These are phyloP conservation scores for Astrephomene gubernaculifera DNA, from an alignment of 139 green algal species.

Conservation along the genomic window DNA sequence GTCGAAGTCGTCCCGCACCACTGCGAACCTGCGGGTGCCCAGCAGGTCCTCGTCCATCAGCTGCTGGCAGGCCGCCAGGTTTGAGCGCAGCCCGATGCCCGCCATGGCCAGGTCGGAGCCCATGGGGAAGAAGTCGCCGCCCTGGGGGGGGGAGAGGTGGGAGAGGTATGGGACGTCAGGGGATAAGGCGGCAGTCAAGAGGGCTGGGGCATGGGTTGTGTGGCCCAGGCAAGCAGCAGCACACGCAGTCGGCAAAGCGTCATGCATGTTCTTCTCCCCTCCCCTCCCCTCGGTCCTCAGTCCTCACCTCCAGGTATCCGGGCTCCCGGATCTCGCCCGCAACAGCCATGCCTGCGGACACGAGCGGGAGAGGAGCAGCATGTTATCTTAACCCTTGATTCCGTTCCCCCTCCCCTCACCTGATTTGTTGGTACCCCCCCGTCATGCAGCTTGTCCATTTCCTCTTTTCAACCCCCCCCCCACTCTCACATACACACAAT, in stretches of 20 bases:
- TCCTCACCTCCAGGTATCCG: constrained; percentile 78
- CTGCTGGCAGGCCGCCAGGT: constrained; percentile 86
- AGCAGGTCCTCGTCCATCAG: constrained; percentile 93
- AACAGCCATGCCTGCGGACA: constrained; percentile 76
- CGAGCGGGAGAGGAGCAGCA: neutral
- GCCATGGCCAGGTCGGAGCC: constrained; percentile 84
- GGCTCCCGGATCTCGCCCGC: constrained; percentile 79
- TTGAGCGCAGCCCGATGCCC: constrained; percentile 93
- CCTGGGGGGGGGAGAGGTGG: constrained; percentile 58
- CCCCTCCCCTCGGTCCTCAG: neutral
- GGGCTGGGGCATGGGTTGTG: no score
- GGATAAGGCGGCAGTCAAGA: no score
- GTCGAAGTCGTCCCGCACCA: constrained; percentile 94
- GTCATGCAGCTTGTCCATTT: no score
- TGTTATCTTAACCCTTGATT: no score
- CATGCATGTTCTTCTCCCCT: neutral
- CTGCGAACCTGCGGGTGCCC: constrained; percentile 83
- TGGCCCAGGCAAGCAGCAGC: no score
- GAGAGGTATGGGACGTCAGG: no score
- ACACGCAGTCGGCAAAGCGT: no score
- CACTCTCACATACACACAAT: no score
- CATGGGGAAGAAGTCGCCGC: constrained; percentile 95
- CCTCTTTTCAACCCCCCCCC: no score
- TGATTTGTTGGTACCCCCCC: no score
- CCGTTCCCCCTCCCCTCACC: no score